Evolutionary conservation across 768 basidiomycete genomes (phyloP), one percentile per base, ranked within the genome.

Genomic region (Kwoniella mangroviensis): DNA sequence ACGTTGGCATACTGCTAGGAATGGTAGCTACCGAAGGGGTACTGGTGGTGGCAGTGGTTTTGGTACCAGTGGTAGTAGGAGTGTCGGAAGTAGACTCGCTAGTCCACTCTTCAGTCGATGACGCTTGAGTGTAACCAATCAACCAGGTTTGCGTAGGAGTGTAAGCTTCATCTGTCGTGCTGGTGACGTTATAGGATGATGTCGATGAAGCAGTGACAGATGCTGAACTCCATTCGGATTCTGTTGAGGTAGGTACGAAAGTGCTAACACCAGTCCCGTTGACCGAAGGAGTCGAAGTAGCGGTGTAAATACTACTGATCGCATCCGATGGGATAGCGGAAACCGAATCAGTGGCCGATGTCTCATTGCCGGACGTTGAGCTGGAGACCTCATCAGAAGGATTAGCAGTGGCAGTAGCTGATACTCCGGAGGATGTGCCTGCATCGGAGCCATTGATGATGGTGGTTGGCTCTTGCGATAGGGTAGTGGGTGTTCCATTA

Each of bases 1-100:
- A 65, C 2, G 80, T 83, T 12, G 82, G 82, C 12, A 81, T 70
- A 63, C 78, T 79, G 70, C 71, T 78, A 4, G 82, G 79, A 26
- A 83, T 80, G 11, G 74, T 63, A 1, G 82, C 82, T 3, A 79
- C 79, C 4, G 80, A 70, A 11, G 81, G 79, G 17, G 79, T 70
- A 13, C 64, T 49, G 9, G 68, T 56, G 11, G 68, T 70, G 11
- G 63, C 34, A 17, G 65, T 72, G 4, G 73, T 70, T 12, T 59
- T 62, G 19, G 65, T 56, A 19, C 62, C 53, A 19, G 70, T 63
- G 24, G 65, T 51, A 21, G 72, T 55, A 6, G 65, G 52, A 17
- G 54, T 21, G 1, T 72, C 43, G 3, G 67, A 63, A 2, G 64
- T 55, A 24, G 52, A 34, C 21, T 66, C 65, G 13, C 56, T 56